These are phyloP conservation scores for Phytomonas francai DNA, from an alignment of 208 protist species.

Conservation along the genomic window DNA sequence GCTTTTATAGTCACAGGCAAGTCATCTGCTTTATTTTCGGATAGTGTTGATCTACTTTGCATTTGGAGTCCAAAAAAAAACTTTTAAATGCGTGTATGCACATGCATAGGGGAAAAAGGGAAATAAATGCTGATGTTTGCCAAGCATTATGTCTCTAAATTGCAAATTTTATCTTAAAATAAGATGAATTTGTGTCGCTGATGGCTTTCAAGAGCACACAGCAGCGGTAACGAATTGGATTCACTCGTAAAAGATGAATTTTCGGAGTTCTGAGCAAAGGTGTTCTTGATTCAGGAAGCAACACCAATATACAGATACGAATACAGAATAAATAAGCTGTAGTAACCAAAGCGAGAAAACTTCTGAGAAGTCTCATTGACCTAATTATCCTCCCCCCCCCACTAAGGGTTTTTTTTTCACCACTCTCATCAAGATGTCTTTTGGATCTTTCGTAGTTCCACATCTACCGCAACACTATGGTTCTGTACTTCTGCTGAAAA, in stretches of 20 bases:
- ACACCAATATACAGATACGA: neutral
- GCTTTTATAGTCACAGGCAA: neutral
- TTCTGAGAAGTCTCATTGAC: neutral
- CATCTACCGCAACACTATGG: neutral
- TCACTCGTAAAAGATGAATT: neutral
- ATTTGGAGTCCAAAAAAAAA: neutral
- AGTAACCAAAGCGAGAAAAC: neutral
- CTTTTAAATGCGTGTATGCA: neutral
- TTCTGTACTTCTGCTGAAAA: neutral
- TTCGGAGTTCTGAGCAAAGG: neutral
- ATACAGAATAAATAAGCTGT: neutral
- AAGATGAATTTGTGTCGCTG: neutral
- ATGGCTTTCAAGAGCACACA: neutral
- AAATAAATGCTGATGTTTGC: neutral
- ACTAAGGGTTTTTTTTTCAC: neutral
- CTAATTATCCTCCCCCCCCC: too few species aligned
- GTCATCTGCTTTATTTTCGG: neutral
- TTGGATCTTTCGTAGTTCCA: neutral
- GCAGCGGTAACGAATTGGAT: neutral
- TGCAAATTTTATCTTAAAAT: neutral
- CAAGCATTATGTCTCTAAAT: neutral
- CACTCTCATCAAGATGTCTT: neutral
- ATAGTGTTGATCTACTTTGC: neutral
- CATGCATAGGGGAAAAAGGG: neutral
- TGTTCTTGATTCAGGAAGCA: neutral